Conservation (phyloP, 345 rosid genomes). For the Geranium rotundifolium region DNA sequence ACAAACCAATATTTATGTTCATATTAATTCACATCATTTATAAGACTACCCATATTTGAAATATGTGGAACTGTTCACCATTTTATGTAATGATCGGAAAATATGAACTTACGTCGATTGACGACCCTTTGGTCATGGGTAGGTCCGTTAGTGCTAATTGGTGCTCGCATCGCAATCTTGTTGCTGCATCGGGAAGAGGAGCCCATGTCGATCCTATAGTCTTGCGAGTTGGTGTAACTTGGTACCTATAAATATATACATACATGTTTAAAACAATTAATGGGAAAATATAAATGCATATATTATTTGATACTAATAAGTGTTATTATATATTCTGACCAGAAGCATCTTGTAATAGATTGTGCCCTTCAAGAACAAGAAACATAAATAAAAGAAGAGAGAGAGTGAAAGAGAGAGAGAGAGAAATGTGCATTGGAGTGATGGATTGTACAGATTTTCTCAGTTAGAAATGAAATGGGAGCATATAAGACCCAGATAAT, state of each 20-base stretch:
- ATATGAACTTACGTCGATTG: slow-evolving; percentile 57
- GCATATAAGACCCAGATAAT: slow-evolving; percentile 15
- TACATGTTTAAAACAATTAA: no score
- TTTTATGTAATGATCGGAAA: not conserved
- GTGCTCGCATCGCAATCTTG: slow-evolving; percentile 37
- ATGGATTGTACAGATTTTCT: slow-evolving; percentile 12
- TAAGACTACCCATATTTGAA: no score
- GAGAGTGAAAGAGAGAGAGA: slow-evolving; percentile 2
- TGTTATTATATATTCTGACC: no score
- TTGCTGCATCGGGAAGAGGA: slow-evolving; percentile 54
- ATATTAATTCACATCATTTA: no score
- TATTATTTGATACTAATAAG: no score
- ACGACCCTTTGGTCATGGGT: slow-evolving; percentile 37
- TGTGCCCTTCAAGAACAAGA: no score
- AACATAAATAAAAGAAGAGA: no score
- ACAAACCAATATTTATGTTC: not conserved
- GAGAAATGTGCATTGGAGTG: slow-evolving; percentile 32
- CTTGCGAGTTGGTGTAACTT: slow-evolving; percentile 20
- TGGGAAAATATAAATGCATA: no score
- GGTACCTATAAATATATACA: slow-evolving; percentile 22
- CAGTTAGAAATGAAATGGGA: slow-evolving; percentile 18
- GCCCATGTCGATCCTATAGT: slow-evolving; percentile 41
- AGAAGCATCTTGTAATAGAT: no score
- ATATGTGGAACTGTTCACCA: no score
- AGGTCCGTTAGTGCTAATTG: slow-evolving; percentile 8